Evolutionary conservation across 805 yeast species (phyloP), one percentile per base, ranked within the genome.

Genomic region (Danielozyma ontarioensis): DNA sequence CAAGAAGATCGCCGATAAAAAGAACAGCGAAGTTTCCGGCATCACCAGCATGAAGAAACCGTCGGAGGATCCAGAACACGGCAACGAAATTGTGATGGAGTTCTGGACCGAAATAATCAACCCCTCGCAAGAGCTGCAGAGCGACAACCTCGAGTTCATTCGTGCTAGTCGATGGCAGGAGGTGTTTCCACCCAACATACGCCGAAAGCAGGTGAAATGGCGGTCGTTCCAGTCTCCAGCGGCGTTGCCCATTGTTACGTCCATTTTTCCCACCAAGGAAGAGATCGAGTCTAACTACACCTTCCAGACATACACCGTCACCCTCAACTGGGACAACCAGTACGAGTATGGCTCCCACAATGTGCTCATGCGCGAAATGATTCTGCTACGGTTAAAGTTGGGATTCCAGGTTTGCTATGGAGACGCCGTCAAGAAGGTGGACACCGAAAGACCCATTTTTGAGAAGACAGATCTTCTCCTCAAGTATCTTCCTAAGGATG

Each of bases 351-450:
- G 71, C 3, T 64, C 77, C 15, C 72, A 72, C 13, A 51, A 50
- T 21, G 83, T 78, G 21, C 60, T 93, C 26, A 67, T 93, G 70
- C 74, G 88, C 35, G 94, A 87, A 44, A 85, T 93, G 94, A 78
- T 93, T 8, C 82, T 86, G 28, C 62, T 86, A 44, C 68, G 99
- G 36, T 64, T 93, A 17, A 71, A 85, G 34, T 66, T 86, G 35
- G 98, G 99, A 0, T 94, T 88, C 51, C 99, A 93, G 51, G 78
- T 93, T 21, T 86, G 95, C 44, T 75, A 75, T 28, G 95, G 95
- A 1, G 72, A 76, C 1, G 65, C 63, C 17, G 90, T 85, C 1
- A 69, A 71, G 25, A 71, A 69, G 29, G 74, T 83, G 3, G 97
- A 90, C 55, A 57, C 71, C 18, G 74, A 71, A 39, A 56, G 81